Base-by-base conservation (phyloP, 108 stramenopile species). In the Nitzschia palea region DNA sequence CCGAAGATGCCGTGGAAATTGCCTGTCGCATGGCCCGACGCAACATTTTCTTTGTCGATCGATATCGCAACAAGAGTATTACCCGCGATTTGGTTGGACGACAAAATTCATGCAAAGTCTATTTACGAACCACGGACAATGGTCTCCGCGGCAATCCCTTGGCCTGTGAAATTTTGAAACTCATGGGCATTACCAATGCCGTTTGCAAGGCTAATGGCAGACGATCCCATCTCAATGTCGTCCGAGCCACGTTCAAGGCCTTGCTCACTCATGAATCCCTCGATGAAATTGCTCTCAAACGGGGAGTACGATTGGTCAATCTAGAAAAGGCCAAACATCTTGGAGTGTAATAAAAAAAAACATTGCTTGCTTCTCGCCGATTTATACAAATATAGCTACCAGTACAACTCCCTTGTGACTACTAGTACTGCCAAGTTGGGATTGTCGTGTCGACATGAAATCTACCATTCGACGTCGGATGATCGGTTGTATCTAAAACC, bases 11-110 rank as follows among this genome's bases (percentile, higher is more conserved):
- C 26, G 77, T 91, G 8, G 71, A 73, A 25, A 75, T 86, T 30
- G 96, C 96, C 5, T 75, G 63, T 65, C 80, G 88, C 31, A 79
- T 81, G 71, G 88, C 88, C 62, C 76, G 79, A 34, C 87, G 85
- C 36, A 95, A 96, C 73, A 86, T 96, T 50, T 86, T 94, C 79
- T 91, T 93, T 81, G 81, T 96, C 30, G 95, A 98, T 71, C 87
- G 91, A 35, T 95, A 89, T 75, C 72, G 83, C 42, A 83, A 78
- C 37, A 36, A 64, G 22, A 84, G 87, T 15, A 57, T 97, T 52
- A 81, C 86, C 15, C 68, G 86, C 31, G 95, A 95, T 65, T 55
- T 93, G 64, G 82, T 80, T 0, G 96, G 96, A 34, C 88, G 80
- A 51, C 91, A 95, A 71, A 97, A 97, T 77, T 91, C 89, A 25